Evolutionary conservation across 2,329 filamentous ascomycete genomes (phyloP).

Genomic region (Sclerotinia spermophila): DNA sequence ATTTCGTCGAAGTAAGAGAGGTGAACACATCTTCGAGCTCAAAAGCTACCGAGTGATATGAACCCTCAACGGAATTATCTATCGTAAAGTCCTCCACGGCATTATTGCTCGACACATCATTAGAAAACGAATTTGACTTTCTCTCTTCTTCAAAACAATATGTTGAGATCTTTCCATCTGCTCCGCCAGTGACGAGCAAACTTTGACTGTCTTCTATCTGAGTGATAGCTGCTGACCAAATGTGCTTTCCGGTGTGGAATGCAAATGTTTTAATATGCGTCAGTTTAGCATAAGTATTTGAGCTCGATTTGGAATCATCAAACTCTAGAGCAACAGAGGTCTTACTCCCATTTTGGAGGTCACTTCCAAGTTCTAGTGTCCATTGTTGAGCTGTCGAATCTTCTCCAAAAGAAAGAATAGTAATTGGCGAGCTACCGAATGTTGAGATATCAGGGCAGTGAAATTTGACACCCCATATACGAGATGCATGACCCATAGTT

Average conservation of each 20-base stretch:
- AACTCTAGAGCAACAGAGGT: not conserved
- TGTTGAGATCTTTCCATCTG: constrained; percentile 66
- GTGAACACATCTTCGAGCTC: constrained; percentile 21
- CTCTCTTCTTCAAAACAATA: constrained; percentile 18
- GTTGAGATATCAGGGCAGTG: constrained; percentile 34
- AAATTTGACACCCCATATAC: constrained; percentile 86
- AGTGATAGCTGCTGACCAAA: constrained; percentile 70
- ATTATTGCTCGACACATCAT: not conserved
- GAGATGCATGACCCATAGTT: constrained; percentile 80
- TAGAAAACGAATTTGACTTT: not conserved
- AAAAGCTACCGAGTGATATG: constrained; percentile 1
- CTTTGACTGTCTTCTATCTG: not conserved
- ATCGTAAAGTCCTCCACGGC: too few relatives aligned
- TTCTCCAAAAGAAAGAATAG: constrained; percentile 77
- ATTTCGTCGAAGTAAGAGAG: not conserved
- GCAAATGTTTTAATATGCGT: constrained; percentile 53
- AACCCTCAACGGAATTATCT: not conserved
- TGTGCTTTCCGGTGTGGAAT: constrained; percentile 80
- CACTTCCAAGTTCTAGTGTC: constrained; percentile 37
- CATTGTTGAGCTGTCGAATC: constrained; percentile 76
- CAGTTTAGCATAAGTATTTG: constrained; percentile 38
- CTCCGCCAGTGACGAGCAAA: constrained; percentile 68
- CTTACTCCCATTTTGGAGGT: not conserved
- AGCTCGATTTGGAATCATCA: not conserved
- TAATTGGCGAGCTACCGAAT: constrained; percentile 36